Base-by-base conservation (phyloP, 202 grass and related monocot genomes). In the Digitaria exilis region DNA sequence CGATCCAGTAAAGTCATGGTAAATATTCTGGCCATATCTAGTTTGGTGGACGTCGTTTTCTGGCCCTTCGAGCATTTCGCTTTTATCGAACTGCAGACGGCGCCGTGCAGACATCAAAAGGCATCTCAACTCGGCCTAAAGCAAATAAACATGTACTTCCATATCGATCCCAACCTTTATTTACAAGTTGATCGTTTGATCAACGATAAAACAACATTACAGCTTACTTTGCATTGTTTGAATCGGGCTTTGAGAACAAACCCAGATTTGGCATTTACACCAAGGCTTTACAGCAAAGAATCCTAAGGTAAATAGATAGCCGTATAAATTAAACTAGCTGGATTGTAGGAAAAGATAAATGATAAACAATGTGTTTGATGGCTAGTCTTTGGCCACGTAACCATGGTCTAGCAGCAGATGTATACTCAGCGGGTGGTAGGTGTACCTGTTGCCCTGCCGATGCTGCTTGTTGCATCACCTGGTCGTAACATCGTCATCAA, bases 21-120 rank as follows among this genome's bases (percentile, higher is more conserved):
- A 62, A 78, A 78, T 49, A 64, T 48, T 64, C 42, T n/a, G 42
- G 8, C 42, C 26, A 63, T 30, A 49, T 78, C 18, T 49, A 16
- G 75, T 63, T 78, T 16, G 75, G 58, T 78, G 58, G 6, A 22
- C 42, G 60, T 78, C 75, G 42, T 78, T 64, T 64, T 76, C 75
- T 9, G 25, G 31, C 39, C 76, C 22, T 58, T 58, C 6, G 1
- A 51, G 2, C 29, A 6, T 82, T 64, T 28, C 5, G 43, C 24
- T 39, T n/a, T 54, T n/a, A 16, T 83, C 11, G 37, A 39, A 39
- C 37, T 48, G 60, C 73, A 32, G 46, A 69, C 29, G 80, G 50
- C 26, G 68, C 50, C 26, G 68, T 84, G 14, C 39, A 21, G 25
- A 29, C 2, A 61, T 46, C 59, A 29, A 80, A 84, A 51, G 39